Base-by-base conservation (phyloP, 1,284 basidiomycete species). In the Irpex rosettiformis region DNA sequence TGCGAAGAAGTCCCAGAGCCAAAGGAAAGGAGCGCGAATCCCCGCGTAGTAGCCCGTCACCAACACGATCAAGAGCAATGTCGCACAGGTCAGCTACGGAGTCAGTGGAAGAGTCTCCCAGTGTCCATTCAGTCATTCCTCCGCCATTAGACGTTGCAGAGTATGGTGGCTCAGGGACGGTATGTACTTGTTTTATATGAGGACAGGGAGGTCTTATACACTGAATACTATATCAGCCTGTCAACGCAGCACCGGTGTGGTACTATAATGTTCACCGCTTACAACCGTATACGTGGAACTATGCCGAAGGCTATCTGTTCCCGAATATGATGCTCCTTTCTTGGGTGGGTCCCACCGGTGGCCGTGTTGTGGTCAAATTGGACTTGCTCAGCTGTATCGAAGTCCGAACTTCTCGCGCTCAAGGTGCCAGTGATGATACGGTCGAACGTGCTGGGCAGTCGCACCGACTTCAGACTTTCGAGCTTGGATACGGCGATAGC, bases 191-290 rank as follows among this genome's bases (percentile, higher is more conserved):
- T n/a, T n/a, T n/a, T 10, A n/a, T 24, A 7, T 8, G 21, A n/a
- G 8, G 7, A 48, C 16, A 21, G 8, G n/a, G n/a, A n/a, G n/a
- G n/a, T n/a, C n/a, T n/a, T n/a, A n/a, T 25, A 22, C 18, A 30
- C 27, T 18, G 25, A 22, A 25, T 40, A n/a, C 48, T 18, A 29
- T 22, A 24, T 21, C 52, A 60, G 59, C 59, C 55, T 4, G 30
- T 60, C 11, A 33, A 52, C 52, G n/a, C 33, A 6, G 59, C 56
- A 11, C 55, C 56, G 24, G 21, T 61, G 2, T 61, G 59, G 59
- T 61, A 58, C 29, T 47, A 48, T 40, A 61, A 61, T 48, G 59
- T 56, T 4, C 59, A 61, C 37, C 56, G 59, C 0, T 56, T 61
- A 21, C 11, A 49, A 3, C 33, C 56, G 8, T 61, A 58, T 53